Percentiles rank a stretch among this genome's conserved stretches.
Conservation (phyloP, 2,329 filamentous ascomycete genomes). For the Aspergillus uvarum region DNA sequence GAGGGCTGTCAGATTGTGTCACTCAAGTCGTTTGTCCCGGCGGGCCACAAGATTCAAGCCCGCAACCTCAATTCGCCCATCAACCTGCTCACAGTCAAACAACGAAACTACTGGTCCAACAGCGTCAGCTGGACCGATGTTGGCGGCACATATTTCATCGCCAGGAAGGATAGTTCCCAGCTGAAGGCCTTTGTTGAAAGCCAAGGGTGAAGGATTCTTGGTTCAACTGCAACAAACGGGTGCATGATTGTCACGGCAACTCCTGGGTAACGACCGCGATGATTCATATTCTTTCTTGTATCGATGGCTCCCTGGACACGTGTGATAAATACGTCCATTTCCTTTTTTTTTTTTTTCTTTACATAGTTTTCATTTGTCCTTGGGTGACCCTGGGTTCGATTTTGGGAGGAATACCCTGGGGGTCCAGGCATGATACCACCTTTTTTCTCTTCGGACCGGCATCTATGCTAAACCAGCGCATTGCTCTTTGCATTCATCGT, state of each 20-base stretch:
- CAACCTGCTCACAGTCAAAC: constrained; percentile 75
- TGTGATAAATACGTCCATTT: background rate
- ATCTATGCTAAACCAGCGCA: background rate
- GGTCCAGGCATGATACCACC: constrained; percentile 19
- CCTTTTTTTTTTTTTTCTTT: background rate
- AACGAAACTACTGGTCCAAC: constrained; percentile 66
- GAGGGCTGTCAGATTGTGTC: constrained; percentile 86
- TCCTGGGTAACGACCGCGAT: constrained; percentile 1
- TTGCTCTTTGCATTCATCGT: background rate
- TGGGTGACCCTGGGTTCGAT: background rate
- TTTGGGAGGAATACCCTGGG: constrained; percentile 7
- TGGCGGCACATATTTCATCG: constrained; percentile 83
- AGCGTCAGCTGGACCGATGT: constrained; percentile 88
- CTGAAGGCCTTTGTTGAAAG: constrained; percentile 50
- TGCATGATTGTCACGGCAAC: background rate
- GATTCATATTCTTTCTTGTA: constrained; percentile 1
- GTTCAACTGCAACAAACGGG: background rate
- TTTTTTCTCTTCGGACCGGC: constrained; percentile 13
- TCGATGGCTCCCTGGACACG: background rate
- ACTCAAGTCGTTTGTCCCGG: constrained; percentile 84
- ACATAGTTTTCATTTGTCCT: background rate
- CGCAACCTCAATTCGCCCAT: constrained; percentile 77
- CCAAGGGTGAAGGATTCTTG: constrained; percentile 18
- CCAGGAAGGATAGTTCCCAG: constrained; percentile 67
- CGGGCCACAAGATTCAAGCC: constrained; percentile 70